phyloP scores from a whole-genome alignment of 2,329 filamentous ascomycete genomes.

The Trichoderma semiorbis region DNA sequence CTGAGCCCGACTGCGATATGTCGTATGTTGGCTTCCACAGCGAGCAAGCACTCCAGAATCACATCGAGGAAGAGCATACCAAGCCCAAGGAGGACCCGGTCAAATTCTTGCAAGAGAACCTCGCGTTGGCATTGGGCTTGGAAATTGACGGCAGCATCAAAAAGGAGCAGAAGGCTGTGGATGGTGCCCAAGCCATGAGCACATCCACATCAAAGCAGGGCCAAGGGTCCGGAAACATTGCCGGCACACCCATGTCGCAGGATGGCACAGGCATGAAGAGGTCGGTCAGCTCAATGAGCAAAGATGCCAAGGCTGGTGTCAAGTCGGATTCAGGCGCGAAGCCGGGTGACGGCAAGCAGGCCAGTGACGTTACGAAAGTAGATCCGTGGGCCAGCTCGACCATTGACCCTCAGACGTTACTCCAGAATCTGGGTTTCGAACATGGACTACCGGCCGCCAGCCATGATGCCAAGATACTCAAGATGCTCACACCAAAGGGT shows the following conservation, averaged over 20 bases:
- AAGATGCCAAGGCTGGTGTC: constrained; percentile 34
- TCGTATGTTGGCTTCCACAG: constrained; percentile 48
- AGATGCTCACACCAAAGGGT: constrained; percentile 57
- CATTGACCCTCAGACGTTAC: constrained; percentile 48
- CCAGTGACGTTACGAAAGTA: constrained; percentile 22
- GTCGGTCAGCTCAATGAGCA: constrained; percentile 45
- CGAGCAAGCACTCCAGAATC: constrained; percentile 51
- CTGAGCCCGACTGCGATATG: constrained; percentile 53
- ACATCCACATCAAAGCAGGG: constrained; percentile 46
- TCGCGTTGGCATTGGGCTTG: constrained; percentile 49
- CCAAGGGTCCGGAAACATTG: constrained; percentile 43
- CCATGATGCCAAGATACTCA: constrained; percentile 52
- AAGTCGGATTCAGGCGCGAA: constrained; percentile 33
- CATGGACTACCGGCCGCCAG: constrained; percentile 43
- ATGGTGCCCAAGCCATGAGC: constrained; percentile 37
- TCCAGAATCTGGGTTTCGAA: constrained; percentile 35
- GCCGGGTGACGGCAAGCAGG: constrained; percentile 28
- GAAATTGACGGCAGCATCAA: constrained; percentile 47
- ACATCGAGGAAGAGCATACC: constrained; percentile 58
- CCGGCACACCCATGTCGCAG: constrained; percentile 49
- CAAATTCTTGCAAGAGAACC: constrained; percentile 49
- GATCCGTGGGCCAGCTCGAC: constrained; percentile 42
- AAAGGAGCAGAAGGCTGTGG: constrained; percentile 31
- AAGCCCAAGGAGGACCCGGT: constrained; percentile 53
- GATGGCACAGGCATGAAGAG: constrained; percentile 48